phyloP scores from a whole-genome alignment of 495 filamentous ascomycete species.

The Lasiosphaeriaceae sp. region DNA sequence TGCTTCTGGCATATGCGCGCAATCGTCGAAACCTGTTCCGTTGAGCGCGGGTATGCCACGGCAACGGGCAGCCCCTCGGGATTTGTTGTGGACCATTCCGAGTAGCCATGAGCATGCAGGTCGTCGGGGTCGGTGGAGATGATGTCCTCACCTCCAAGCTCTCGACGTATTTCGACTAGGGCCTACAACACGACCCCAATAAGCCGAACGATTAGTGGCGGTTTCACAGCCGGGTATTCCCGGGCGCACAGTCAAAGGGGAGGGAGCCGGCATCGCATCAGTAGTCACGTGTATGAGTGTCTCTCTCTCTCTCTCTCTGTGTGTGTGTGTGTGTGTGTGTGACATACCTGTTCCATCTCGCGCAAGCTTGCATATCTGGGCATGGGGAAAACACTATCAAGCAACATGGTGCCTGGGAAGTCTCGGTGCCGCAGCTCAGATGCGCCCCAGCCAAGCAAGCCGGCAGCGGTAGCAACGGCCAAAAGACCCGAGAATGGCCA shows the following conservation, averaged over 20 bases:
- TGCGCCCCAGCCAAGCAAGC: conserved; percentile 39
- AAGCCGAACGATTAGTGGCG: neutral
- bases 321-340: neutral
- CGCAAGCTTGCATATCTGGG: conserved; percentile 46
- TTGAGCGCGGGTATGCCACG: conserved; percentile 72
- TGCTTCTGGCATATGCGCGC: conserved; percentile 79
- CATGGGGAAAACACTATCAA: conserved; percentile 34
- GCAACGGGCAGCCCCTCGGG: conserved; percentile 74
- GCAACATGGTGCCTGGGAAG: conserved; percentile 31
- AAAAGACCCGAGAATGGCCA: conserved; percentile 34
- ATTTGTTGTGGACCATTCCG: conserved; percentile 85
- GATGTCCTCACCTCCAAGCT: conserved; percentile 59
- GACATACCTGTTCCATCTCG: conserved; percentile 50
- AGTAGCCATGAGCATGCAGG: conserved; percentile 76
- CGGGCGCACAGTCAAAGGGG: neutral
- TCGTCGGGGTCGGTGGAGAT: conserved; percentile 84
- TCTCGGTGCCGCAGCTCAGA: conserved; percentile 24
- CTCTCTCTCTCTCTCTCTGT: too few species aligned
- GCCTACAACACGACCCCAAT: conserved; percentile 15
- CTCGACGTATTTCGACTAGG: conserved; percentile 54
- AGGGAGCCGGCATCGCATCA: neutral
- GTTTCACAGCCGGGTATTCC: neutral
- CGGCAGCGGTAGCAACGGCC: conserved; percentile 37
- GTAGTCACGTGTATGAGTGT: too few species aligned
- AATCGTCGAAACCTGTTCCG: conserved; percentile 75